These are phyloP conservation scores for Pugionium dolabratum DNA, from an alignment of 345 rosid species.

Conservation along the genomic window DNA sequence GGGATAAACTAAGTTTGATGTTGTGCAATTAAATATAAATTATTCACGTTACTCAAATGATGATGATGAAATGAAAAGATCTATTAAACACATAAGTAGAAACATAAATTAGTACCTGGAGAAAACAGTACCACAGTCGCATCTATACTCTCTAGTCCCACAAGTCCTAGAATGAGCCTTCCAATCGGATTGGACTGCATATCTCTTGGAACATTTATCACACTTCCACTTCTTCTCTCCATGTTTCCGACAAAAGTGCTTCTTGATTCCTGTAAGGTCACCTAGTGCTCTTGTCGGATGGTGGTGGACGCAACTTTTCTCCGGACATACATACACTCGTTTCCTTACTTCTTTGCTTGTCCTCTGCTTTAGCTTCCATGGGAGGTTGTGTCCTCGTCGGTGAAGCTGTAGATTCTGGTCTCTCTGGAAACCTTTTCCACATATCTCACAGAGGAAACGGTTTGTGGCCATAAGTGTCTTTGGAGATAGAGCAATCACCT, in stretches of 20 bases:
- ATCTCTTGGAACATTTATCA: conserved; percentile 88
- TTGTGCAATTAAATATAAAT: too few species aligned
- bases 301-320: conserved; percentile 82
- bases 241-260: conserved; percentile 92
- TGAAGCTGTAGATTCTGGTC: conserved; percentile 97
- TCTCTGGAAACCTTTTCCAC: conserved; percentile 96
- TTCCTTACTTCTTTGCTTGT: conserved; percentile 73
- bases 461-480: conserved; percentile 98
- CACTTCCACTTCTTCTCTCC: conserved; percentile 99
- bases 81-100: not conserved
- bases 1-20: too few species aligned
- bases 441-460: conserved; percentile 91
- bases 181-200: conserved; percentile 98
- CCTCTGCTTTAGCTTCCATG: conserved; percentile 99
- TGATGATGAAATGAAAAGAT: not conserved
- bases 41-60: too few species aligned
- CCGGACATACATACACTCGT: conserved; percentile 94
- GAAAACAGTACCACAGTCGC: conserved; percentile 91
- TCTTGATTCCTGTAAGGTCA: conserved; percentile 94
- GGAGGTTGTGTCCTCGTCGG: conserved; percentile 92
- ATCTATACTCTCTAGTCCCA: conserved; percentile 93
- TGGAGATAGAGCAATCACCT: conserved; percentile 91
- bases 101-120: conserved; percentile 59
- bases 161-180: conserved; percentile 97
- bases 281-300: conserved; percentile 95